Conservation (phyloP, 805 yeast genomes). For the Candida insectalens region DNA sequence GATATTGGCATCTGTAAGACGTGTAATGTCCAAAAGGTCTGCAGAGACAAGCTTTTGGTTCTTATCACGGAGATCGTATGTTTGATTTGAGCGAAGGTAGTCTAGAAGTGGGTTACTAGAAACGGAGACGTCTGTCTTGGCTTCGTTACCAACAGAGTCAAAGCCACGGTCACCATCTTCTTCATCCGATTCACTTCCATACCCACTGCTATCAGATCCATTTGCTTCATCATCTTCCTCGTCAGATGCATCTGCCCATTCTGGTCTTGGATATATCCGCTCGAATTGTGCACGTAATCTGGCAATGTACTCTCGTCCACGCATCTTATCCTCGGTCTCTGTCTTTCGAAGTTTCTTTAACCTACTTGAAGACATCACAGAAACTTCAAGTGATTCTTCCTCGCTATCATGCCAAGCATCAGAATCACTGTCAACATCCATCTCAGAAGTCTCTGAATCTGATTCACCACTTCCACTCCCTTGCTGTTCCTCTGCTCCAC, state of each 20-base stretch:
- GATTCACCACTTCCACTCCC: no score
- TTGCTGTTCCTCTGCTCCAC: no score
- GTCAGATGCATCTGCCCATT: conserved; percentile 51
- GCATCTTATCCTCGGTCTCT: conserved; percentile 26
- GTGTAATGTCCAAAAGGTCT: conserved; percentile 59
- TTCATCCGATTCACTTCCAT: background rate
- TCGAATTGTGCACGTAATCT: conserved; percentile 53
- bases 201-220: background rate
- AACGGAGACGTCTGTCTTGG: conserved; percentile 11
- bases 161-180: background rate
- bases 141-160: conserved; percentile 8
- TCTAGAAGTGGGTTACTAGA: conserved; percentile 24
- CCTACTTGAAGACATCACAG: conserved; percentile 49
- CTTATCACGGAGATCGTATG: conserved; percentile 21
- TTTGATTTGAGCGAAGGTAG: conserved; percentile 23
- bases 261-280: conserved; percentile 70
- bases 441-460: conserved; percentile 23
- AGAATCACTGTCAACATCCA: conserved; percentile 22
- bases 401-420: conserved; percentile 87
- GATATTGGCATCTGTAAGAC: conserved; percentile 81
- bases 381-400: conserved; percentile 63
- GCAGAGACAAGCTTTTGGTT: conserved; percentile 56
- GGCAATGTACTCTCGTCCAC: conserved; percentile 23
- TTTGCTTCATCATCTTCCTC: conserved; percentile 10
- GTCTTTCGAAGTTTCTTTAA: conserved; percentile 62